Evolutionary conservation across 2,329 filamentous ascomycete species (phyloP).

Genomic region (Ilyonectria robusta): DNA sequence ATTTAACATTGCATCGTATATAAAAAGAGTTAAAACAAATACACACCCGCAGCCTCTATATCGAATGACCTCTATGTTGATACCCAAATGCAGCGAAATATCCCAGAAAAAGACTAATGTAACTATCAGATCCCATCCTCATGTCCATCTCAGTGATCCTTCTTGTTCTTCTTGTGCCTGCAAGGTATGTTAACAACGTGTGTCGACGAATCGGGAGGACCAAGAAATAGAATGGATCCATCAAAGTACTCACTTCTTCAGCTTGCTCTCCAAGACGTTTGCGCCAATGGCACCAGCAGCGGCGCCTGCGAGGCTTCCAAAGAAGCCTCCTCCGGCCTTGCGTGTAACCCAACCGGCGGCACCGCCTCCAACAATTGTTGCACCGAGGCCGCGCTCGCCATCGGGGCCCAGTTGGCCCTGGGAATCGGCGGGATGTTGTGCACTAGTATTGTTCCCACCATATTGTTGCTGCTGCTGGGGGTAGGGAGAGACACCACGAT

Average conservation of each 20-base stretch:
- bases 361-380: neutral
- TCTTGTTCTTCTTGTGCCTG: slow-evolving; percentile 1
- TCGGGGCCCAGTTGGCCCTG: neutral
- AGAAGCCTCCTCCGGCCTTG: neutral
- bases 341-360: neutral
- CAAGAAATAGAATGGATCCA: neutral
- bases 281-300: neutral
- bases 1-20: no score
- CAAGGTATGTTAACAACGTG: neutral
- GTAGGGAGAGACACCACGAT: neutral
- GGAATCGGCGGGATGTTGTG: neutral
- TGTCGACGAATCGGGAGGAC: neutral
- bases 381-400: neutral
- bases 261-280: neutral
- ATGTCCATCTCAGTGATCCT: neutral
- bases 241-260: neutral
- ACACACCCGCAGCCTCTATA: no score
- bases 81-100: no score
- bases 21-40: no score
- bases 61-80: no score
- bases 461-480: neutral
- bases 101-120: no score
- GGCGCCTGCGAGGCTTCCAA: neutral
- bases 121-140: neutral
- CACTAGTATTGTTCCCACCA: neutral